Conservation (phyloP, 2,329 filamentous ascomycete genomes). For the Didymella keratinophila region DNA sequence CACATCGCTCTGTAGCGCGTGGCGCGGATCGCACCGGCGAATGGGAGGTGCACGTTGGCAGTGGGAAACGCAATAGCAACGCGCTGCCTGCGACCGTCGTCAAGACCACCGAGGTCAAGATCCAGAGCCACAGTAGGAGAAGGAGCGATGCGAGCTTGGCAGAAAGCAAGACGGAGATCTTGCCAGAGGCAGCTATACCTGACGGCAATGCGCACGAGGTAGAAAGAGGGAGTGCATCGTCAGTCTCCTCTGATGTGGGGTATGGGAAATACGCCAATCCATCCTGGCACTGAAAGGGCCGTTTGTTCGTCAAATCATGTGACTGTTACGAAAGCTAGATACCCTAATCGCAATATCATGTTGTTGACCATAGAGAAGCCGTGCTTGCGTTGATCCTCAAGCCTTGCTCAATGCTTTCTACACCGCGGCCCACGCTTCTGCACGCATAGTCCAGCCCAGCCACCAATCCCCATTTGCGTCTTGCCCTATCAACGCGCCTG, state of each 20-base stretch:
- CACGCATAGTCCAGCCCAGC: not conserved
- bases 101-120: constrained; percentile 33
- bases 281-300: constrained; percentile 4
- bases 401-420: not conserved
- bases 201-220: constrained; percentile 12
- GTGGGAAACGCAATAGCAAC: constrained; percentile 19
- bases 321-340: constrained; percentile 1
- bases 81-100: constrained; percentile 23
- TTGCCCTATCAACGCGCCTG: not conserved
- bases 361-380: too few relatives aligned
- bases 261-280: constrained; percentile 25
- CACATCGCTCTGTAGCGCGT: constrained; percentile 16
- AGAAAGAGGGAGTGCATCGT: constrained; percentile 25
- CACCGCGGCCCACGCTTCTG: not conserved
- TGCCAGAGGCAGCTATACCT: constrained; percentile 16
- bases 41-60: constrained; percentile 28
- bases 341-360: not conserved
- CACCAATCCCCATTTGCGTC: constrained; percentile 2
- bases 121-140: constrained; percentile 29
- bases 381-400: not conserved
- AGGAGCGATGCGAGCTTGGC: constrained; percentile 23
- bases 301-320: not conserved
- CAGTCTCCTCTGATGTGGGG: constrained; percentile 24
- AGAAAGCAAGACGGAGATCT: constrained; percentile 27
- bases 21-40: constrained; percentile 15